A percentile compares a stretch with the other conserved stretches of the same genome.
Evolutionary conservation across 2,329 filamentous ascomycete species (phyloP).

Genomic region (Fusarium nelsonii): DNA sequence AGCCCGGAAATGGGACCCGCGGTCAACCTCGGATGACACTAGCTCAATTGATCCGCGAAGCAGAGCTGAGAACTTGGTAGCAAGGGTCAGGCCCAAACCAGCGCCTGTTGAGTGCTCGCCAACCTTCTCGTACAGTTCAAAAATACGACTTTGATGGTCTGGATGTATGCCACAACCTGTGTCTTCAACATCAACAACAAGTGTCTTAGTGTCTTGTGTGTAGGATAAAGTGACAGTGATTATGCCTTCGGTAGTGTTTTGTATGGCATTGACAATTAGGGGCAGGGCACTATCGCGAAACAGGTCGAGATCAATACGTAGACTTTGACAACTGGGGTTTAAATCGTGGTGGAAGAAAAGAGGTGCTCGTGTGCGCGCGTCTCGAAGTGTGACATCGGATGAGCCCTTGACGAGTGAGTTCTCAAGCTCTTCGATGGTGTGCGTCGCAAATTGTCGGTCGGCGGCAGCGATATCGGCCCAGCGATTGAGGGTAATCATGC

Average conservation of each 20-base stretch:
- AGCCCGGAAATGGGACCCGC: conserved; percentile 57
- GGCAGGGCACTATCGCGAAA: conserved; percentile 59
- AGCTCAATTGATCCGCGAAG: conserved; percentile 55
- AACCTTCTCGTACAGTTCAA: conserved; percentile 59
- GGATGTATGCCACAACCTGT: conserved; percentile 56
- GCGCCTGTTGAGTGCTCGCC: conserved; percentile 54
- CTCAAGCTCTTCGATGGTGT: conserved; percentile 33
- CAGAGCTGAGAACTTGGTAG: conserved; percentile 56
- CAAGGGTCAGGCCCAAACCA: conserved; percentile 58
- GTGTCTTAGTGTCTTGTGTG: conserved; percentile 45
- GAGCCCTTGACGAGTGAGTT: conserved; percentile 26
- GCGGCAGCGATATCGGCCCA: conserved; percentile 54
- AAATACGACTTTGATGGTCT: conserved; percentile 55
- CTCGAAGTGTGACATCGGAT: neutral
- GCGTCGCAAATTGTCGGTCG: conserved; percentile 48
- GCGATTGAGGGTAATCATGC: conserved; percentile 56
- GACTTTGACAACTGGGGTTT: conserved; percentile 43
- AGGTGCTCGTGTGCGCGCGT: conserved; percentile 24
- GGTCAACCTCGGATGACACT: conserved; percentile 51
- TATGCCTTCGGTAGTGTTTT: conserved; percentile 55
- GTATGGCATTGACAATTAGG: conserved; percentile 57
- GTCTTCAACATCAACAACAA: conserved; percentile 58
- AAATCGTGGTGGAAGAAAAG: conserved; percentile 36
- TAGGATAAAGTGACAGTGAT: conserved; percentile 53
- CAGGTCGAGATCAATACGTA: conserved; percentile 54